Base-by-base conservation (phyloP, 2,329 filamentous ascomycete genomes). In the Diaporthe batatas region DNA sequence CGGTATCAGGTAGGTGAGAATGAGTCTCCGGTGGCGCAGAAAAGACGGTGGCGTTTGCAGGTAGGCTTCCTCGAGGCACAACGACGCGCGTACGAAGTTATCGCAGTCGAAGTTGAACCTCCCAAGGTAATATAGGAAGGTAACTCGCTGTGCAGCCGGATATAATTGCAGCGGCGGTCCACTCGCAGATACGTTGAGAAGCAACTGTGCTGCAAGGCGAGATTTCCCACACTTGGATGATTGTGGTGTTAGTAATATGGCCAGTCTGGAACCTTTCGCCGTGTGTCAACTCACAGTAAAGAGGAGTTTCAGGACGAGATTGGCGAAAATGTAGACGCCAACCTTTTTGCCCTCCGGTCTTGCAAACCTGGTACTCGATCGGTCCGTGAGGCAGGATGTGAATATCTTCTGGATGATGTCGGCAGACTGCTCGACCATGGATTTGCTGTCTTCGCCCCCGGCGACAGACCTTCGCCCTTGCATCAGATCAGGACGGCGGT, bases 101-200 rank as follows among this genome's bases (percentile, higher is more conserved):
- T 91, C 93, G 81, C 94, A 95, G 75, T 93, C 91, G 80, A 97
- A 94, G 79, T 95, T 91, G 83, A 96, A 98, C 73, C 95, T 92
- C 23, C 96, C 96, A 7, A 98, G 91, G 80, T 98, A 98, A 84
- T 98, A 98, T 18, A 98, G 91, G 78, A 95, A 98, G 4, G 95
- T 97, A 67, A 98, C 94, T 64, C 95, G 91, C 80, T 98, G 94
- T 7, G 93, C 89, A 29, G 94, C 94, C 2, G 95, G 94, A 79
- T 97, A 98, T 68, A 94, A 89, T 1, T 89, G 87, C 16, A 98
- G 84, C 0, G 94, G 94, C 0, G 95, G 95, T 0, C 94, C 95
- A 76, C 94, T 93, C 72, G 93, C 91, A 65, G 91, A 92, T 75
- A 98, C 96, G 79, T 96, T 97, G 76, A 91, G 92, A 80, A 98